Percentiles rank a stretch among this genome's conserved stretches.
These are phyloP conservation scores for Calonectria montana DNA, from an alignment of 2,329 filamentous ascomycete species.

Conservation along the genomic window DNA sequence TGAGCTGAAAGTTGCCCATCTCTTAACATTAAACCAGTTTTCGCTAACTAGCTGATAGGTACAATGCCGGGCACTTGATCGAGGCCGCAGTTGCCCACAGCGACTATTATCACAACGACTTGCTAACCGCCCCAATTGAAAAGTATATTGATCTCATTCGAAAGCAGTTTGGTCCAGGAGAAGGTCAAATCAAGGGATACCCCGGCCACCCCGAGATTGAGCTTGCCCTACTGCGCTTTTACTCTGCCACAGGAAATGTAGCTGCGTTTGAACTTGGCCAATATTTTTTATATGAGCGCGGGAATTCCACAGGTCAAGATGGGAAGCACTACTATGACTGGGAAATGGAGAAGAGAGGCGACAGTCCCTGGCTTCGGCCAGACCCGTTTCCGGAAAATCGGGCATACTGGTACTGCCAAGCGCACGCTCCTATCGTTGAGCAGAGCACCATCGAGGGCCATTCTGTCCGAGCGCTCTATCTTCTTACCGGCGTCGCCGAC, in stretches of 20 bases:
- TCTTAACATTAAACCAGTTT: background rate
- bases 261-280: slow-evolving; percentile 59
- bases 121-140: slow-evolving; percentile 51
- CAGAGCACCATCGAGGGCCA: slow-evolving; percentile 60
- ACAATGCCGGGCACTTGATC: slow-evolving; percentile 71
- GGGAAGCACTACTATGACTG: slow-evolving; percentile 71
- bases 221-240: slow-evolving; percentile 53
- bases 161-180: slow-evolving; percentile 61
- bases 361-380: slow-evolving; percentile 59
- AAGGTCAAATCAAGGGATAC: slow-evolving; percentile 66
- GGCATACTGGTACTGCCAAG: slow-evolving; percentile 65
- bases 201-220: slow-evolving; percentile 66
- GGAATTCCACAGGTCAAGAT: slow-evolving; percentile 54
- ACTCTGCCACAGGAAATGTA: slow-evolving; percentile 47
- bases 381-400: slow-evolving; percentile 57
- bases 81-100: slow-evolving; percentile 69
- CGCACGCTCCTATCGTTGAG: slow-evolving; percentile 64
- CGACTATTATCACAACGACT: slow-evolving; percentile 62
- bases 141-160: slow-evolving; percentile 59
- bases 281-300: slow-evolving; percentile 48
- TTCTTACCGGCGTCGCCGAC: slow-evolving; percentile 68
- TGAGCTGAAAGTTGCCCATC: slow-evolving; percentile 59
- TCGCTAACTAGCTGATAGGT: slow-evolving; percentile 45
- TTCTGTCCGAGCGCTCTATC: slow-evolving; percentile 69
- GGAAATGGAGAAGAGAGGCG: slow-evolving; percentile 63